phyloP scores from a whole-genome alignment of 305 asterid genomes.

The Fraxinus sp. region DNA sequence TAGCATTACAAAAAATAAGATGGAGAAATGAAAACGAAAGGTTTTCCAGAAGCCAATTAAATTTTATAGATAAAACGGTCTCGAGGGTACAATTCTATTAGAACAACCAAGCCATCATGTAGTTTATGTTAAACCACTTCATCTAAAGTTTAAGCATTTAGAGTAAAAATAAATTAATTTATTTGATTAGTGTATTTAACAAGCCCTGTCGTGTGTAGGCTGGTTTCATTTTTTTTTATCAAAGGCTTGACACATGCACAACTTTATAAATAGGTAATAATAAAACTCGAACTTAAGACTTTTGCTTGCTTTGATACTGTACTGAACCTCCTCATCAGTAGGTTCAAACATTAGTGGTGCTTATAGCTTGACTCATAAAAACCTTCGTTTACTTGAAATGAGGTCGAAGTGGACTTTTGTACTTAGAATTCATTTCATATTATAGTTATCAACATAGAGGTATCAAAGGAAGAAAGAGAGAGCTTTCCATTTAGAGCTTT shows the following conservation, averaged over 20 bases:
- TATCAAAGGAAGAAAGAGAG: neutral
- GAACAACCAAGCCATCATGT: neutral
- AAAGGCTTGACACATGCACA: too few species aligned
- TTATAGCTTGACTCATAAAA: neutral
- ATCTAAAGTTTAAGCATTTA: neutral
- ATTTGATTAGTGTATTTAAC: too few species aligned
- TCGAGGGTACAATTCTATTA: neutral
- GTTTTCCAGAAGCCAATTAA: neutral
- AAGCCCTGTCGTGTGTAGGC: too few species aligned
- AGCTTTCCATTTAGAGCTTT: too few species aligned
- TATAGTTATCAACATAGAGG: neutral
- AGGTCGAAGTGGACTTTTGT: neutral
- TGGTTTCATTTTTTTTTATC: too few species aligned
- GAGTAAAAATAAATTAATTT: too few species aligned
- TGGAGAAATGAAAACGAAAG: neutral
- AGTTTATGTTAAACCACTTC: too few species aligned
- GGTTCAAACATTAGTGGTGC: neutral
- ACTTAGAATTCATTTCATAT: neutral
- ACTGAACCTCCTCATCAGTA: neutral
- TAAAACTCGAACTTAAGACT: too few species aligned
- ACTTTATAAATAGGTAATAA: too few species aligned
- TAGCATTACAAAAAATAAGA: slow-evolving; percentile 7
- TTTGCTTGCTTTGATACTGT: too few species aligned
- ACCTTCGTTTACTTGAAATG: neutral
- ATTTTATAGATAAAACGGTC: neutral